Evolutionary conservation across 2,329 filamentous ascomycete species (phyloP).

Genomic region (Venturia oleaginea): DNA sequence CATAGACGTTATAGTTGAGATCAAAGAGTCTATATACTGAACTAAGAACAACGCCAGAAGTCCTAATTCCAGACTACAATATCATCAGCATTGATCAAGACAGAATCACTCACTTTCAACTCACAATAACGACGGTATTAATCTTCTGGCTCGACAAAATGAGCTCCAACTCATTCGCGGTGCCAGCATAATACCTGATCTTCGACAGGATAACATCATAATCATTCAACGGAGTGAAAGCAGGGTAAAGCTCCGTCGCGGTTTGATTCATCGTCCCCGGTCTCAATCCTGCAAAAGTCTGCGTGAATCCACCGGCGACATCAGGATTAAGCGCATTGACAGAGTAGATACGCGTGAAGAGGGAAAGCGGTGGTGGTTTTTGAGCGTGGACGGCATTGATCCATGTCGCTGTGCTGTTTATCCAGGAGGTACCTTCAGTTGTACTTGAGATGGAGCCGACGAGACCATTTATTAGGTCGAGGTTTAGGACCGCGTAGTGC

Average conservation of each 20-base stretch:
- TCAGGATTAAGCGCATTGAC: conserved; percentile 27
- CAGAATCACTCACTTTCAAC: not conserved
- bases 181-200: conserved; percentile 34
- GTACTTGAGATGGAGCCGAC: conserved; percentile 27
- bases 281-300: conserved; percentile 23
- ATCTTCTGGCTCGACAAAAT: conserved; percentile 32
- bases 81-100: not conserved
- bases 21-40: conserved; percentile 37
- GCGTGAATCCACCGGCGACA: conserved; percentile 29
- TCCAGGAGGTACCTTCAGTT: conserved; percentile 25
- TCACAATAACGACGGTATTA: conserved; percentile 31
- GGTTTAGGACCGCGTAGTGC: conserved; percentile 27
- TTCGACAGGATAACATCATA: conserved; percentile 33
- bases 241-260: conserved; percentile 25
- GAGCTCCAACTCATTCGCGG: conserved; percentile 33
- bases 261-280: conserved; percentile 21
- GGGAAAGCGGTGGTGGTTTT: conserved; percentile 26
- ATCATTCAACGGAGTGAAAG: conserved; percentile 25
- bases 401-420: conserved; percentile 28
- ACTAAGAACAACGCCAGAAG: conserved; percentile 35
- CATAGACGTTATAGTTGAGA: conserved; percentile 35
- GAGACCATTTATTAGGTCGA: conserved; percentile 34
- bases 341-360: conserved; percentile 34
- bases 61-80: conserved; percentile 29
- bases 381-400: conserved; percentile 32